Evolutionary conservation across 352 stramenopile genomes (phyloP).

Genomic region (Pythium folliculosum): DNA sequence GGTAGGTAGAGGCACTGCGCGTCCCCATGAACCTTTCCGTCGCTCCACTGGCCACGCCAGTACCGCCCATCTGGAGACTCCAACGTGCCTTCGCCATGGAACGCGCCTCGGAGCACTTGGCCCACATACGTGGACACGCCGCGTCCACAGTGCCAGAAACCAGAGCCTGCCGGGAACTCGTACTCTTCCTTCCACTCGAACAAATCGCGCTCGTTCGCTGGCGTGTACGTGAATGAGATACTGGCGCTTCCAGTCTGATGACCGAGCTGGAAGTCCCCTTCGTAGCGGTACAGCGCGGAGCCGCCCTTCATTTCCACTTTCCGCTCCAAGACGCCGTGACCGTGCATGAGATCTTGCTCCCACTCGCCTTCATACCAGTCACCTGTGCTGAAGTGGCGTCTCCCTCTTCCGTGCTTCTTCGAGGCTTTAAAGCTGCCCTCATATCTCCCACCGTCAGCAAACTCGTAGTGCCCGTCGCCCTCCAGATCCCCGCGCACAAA

Average conservation of each 20-base stretch:
- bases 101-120: slow-evolving; percentile 48
- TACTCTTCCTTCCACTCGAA: slow-evolving; percentile 61
- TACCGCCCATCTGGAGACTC: slow-evolving; percentile 54
- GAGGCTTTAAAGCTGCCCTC: slow-evolving; percentile 49
- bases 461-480: slow-evolving; percentile 47
- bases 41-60: slow-evolving; percentile 52
- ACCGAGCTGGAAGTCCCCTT: slow-evolving; percentile 48
- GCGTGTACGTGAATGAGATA: slow-evolving; percentile 48
- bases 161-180: slow-evolving; percentile 63
- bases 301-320: background rate
- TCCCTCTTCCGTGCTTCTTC: slow-evolving; percentile 55
- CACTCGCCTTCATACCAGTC: slow-evolving; percentile 63
- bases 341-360: slow-evolving; percentile 61
- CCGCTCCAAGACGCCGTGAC: slow-evolving; percentile 41
- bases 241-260: slow-evolving; percentile 44
- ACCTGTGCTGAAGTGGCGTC: slow-evolving; percentile 50
- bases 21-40: slow-evolving; percentile 52
- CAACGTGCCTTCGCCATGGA: slow-evolving; percentile 63
- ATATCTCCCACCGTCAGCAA: slow-evolving; percentile 56
- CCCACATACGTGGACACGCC: slow-evolving; percentile 61
- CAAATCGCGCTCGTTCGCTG: slow-evolving; percentile 19
- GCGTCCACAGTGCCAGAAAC: slow-evolving; percentile 59
- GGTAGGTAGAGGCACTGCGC: slow-evolving; percentile 58
- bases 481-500: slow-evolving; percentile 50
- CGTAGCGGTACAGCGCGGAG: slow-evolving; percentile 37